These are phyloP conservation scores for Fistulina hepatica DNA, from an alignment of 1,284 basidiomycete species.

Conservation along the genomic window DNA sequence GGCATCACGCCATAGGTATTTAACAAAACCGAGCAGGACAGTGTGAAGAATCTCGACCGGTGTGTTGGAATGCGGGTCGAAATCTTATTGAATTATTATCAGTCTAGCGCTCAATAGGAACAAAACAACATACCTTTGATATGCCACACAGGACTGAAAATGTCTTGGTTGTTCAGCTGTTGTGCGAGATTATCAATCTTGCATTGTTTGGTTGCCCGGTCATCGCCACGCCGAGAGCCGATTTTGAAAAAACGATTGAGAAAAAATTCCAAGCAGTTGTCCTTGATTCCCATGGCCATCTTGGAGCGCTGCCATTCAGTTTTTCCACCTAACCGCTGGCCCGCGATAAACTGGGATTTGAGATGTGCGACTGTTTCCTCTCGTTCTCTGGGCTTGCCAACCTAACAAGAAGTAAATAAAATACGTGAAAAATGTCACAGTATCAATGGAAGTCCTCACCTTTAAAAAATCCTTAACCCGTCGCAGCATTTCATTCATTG, in stretches of 20 bases:
- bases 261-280: slow-evolving; percentile 20
- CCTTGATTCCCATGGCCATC: slow-evolving; percentile 22
- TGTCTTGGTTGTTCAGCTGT: slow-evolving; percentile 16
- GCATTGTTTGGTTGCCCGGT: neutral
- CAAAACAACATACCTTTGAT: slow-evolving; percentile 13
- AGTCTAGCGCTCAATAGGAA: neutral
- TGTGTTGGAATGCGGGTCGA: slow-evolving; percentile 27
- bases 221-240: slow-evolving; percentile 14
- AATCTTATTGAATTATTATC: slow-evolving; percentile 12
- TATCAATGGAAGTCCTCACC: slow-evolving; percentile 9
- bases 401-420: slow-evolving; percentile 5
- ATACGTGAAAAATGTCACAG: neutral
- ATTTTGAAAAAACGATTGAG: slow-evolving; percentile 15
- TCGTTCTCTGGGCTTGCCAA: slow-evolving; percentile 11
- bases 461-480: slow-evolving; percentile 15
- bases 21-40: slow-evolving; percentile 28
- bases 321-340: slow-evolving; percentile 12
- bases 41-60: slow-evolving; percentile 29
- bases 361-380: slow-evolving; percentile 14
- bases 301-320: slow-evolving; percentile 13
- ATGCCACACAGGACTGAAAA: slow-evolving; percentile 19
- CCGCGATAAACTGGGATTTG: slow-evolving; percentile 13
- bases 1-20: slow-evolving; percentile 29
- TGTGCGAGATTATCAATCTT: slow-evolving; percentile 12
- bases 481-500: slow-evolving; percentile 13